A percentile compares a stretch with the other conserved stretches of the same genome.
Conservation (phyloP, 768 basidiomycete species). For the Pleurotus platypus region DNA sequence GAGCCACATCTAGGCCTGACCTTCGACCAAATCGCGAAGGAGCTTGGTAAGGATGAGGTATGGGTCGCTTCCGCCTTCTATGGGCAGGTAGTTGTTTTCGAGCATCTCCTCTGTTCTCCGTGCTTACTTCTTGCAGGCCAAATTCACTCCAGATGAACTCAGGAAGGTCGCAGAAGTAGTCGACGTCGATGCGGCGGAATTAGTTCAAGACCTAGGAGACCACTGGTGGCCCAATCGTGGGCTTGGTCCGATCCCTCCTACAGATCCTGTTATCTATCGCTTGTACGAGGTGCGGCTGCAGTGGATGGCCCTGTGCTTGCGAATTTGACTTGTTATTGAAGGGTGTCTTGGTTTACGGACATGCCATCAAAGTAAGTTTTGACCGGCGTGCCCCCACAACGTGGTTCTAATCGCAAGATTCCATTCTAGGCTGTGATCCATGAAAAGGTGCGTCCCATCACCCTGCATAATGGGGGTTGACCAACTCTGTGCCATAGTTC, state of each 20-base stretch:
- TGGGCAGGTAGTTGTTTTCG: slow-evolving; percentile 52
- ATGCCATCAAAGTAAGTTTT: slow-evolving; percentile 64
- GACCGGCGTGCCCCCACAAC: neutral
- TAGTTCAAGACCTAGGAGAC: slow-evolving; percentile 47
- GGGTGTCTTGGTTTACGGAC: slow-evolving; percentile 75
- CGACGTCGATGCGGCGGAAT: slow-evolving; percentile 34
- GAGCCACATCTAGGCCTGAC: slow-evolving; percentile 45
- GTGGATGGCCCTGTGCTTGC: neutral
- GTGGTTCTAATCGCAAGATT: neutral
- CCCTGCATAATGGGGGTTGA: neutral
- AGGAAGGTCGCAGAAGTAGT: slow-evolving; percentile 46
- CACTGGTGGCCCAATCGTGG: slow-evolving; percentile 78
- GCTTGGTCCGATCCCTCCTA: slow-evolving; percentile 67
- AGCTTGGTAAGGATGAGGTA: slow-evolving; percentile 69
- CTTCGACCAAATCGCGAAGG: slow-evolving; percentile 66
- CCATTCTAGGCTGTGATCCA: slow-evolving; percentile 60
- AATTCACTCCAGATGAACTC: slow-evolving; percentile 60
- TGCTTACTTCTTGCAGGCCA: slow-evolving; percentile 47
- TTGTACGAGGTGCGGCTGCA: slow-evolving; percentile 63
- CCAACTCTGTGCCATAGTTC: slow-evolving; percentile 40
- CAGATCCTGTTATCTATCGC: slow-evolving; percentile 78
- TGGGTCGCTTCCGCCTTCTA: slow-evolving; percentile 84
- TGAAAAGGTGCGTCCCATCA: slow-evolving; percentile 50
- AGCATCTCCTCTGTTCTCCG: neutral
- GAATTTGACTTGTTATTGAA: slow-evolving; percentile 16